Conservation (phyloP, 495 filamentous ascomycete genomes). For the Hypomontagnella submonticulosa region DNA sequence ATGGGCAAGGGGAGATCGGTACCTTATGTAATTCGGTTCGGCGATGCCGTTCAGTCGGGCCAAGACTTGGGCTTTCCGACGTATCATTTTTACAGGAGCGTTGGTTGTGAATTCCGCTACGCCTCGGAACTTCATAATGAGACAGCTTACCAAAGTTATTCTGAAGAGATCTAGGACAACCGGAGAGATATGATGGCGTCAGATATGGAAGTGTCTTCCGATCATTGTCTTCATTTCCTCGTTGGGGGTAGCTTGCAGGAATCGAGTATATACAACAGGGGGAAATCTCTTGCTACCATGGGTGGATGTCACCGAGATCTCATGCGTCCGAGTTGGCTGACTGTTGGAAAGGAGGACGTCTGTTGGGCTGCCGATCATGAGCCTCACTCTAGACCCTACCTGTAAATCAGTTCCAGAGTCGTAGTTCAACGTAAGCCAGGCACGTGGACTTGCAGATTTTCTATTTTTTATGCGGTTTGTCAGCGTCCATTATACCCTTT, state of each 20-base stretch:
- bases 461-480: conserved; percentile 28
- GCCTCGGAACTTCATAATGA: conserved; percentile 8
- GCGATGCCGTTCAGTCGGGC: conserved; percentile 18
- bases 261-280: conserved; percentile 19
- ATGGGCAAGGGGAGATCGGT: conserved; percentile 7
- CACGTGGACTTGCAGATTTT: conserved; percentile 33
- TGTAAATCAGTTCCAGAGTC: conserved; percentile 38
- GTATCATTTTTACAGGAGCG: conserved; percentile 11
- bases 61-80: conserved; percentile 14
- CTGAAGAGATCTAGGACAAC: neutral
- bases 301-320: conserved; percentile 21
- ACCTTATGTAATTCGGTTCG: conserved; percentile 23
- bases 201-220: conserved; percentile 6
- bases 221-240: conserved; percentile 18
- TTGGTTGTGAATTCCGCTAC: conserved; percentile 3
- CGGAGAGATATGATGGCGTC: conserved; percentile 22
- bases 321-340: conserved; percentile 18
- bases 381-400: conserved; percentile 35
- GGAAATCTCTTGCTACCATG: conserved; percentile 11
- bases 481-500: conserved; percentile 26
- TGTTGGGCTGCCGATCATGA: conserved; percentile 35
- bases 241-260: conserved; percentile 27
- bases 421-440: conserved; percentile 33
- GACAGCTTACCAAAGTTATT: conserved; percentile 8
- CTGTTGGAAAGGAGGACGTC: conserved; percentile 27